A percentile compares a stretch with the other conserved stretches of the same genome.
These are phyloP conservation scores for Leucocoprinus birnbaumii DNA, from an alignment of 768 basidiomycete species.

Conservation along the genomic window DNA sequence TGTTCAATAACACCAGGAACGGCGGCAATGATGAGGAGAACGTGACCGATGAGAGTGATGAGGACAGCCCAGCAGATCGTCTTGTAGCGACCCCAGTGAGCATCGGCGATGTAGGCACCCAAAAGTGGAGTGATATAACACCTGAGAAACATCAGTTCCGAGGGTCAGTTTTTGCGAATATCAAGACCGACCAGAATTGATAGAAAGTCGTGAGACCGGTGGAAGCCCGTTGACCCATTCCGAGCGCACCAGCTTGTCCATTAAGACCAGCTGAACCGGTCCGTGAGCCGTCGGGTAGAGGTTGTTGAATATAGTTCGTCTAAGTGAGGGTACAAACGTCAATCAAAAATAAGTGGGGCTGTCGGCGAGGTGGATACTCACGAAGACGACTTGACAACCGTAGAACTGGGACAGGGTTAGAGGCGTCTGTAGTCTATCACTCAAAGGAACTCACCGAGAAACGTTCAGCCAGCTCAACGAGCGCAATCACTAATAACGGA, in stretches of 20 bases:
- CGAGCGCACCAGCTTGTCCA: constrained; percentile 68
- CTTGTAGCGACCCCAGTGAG: constrained; percentile 65
- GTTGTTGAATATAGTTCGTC: constrained; percentile 77
- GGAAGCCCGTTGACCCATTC: constrained; percentile 63
- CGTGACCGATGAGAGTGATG: constrained; percentile 58
- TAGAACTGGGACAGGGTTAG: constrained; percentile 32
- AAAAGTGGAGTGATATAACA: constrained; percentile 57
- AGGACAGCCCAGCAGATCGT: constrained; percentile 57
- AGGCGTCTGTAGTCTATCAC: not conserved
- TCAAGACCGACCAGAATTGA: constrained; percentile 53
- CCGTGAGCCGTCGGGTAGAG: constrained; percentile 58
- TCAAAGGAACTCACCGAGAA: constrained; percentile 51
- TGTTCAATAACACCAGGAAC: constrained; percentile 64
- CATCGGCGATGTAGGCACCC: constrained; percentile 68
- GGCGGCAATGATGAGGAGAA: constrained; percentile 64
- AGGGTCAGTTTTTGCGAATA: not conserved
- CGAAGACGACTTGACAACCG: constrained; percentile 49
- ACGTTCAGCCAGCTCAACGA: constrained; percentile 70
- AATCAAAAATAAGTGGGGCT: not conserved
- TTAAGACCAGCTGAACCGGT: constrained; percentile 57
- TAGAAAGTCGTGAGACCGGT: constrained; percentile 74
- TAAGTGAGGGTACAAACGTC: constrained; percentile 16
- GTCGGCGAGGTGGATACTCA: constrained; percentile 17
- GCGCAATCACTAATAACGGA: constrained; percentile 49
- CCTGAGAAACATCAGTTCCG: constrained; percentile 27